Evolutionary conservation across 1,139 yeast species (phyloP).

Genomic region (Hemisphaericaspora lyxosophila): DNA sequence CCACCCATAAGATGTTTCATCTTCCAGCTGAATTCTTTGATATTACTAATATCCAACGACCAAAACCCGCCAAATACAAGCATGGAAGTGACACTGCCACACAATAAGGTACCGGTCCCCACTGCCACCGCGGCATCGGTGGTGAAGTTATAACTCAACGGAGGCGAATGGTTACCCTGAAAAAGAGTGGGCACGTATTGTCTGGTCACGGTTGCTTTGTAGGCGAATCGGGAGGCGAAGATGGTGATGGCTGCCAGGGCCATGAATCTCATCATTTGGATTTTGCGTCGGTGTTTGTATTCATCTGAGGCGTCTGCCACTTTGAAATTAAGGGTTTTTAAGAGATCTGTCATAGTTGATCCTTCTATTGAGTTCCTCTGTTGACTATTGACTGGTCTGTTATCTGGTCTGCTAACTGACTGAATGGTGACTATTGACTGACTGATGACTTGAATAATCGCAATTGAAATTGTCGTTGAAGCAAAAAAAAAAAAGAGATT

Average conservation of each 20-base stretch:
- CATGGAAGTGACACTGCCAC: constrained; percentile 74
- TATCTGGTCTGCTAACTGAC: no score
- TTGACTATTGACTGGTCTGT: no score
- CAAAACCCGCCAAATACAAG: constrained; percentile 74
- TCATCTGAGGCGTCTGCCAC: constrained; percentile 40
- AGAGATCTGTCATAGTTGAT: constrained; percentile 11
- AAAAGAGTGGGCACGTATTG: constrained; percentile 77
- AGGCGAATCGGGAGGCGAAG: constrained; percentile 70
- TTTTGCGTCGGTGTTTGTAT: constrained; percentile 58
- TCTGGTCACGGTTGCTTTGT: constrained; percentile 69
- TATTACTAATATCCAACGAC: constrained; percentile 68
- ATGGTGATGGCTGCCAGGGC: constrained; percentile 74
- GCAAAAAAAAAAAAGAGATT: no score
- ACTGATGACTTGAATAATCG: no score
- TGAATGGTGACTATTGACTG: no score
- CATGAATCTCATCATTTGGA: constrained; percentile 71
- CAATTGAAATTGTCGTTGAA: no score
- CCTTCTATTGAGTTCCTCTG: not conserved
- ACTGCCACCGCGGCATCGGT: constrained; percentile 88
- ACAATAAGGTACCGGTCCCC: constrained; percentile 73
- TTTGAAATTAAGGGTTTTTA: constrained; percentile 25
- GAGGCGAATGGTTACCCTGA: constrained; percentile 86
- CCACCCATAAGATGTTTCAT: constrained; percentile 74
- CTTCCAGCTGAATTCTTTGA: constrained; percentile 69
- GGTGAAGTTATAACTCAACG: constrained; percentile 68